phyloP scores from a whole-genome alignment of 2,329 filamentous ascomycete genomes.

The Beauveria sp. region DNA sequence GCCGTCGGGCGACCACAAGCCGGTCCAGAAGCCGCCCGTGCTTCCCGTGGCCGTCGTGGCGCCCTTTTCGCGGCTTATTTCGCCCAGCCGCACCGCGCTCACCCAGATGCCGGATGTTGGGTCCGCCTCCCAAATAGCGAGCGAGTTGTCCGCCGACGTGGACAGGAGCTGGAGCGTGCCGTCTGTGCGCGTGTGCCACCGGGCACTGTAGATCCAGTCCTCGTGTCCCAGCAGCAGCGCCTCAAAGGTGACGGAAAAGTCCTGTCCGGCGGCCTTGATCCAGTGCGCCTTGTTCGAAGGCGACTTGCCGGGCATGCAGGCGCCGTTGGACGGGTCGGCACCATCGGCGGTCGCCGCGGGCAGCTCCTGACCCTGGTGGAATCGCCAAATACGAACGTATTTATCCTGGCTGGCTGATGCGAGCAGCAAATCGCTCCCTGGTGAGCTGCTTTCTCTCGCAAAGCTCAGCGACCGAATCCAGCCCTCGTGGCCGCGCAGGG shows the following conservation, averaged over 20 bases:
- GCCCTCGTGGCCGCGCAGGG: slow-evolving; percentile 81
- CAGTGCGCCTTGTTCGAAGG: slow-evolving; percentile 85
- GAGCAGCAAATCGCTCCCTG: slow-evolving; percentile 63
- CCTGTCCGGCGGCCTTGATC: slow-evolving; percentile 52
- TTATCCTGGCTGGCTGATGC: slow-evolving; percentile 96
- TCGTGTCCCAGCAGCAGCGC: slow-evolving; percentile 90
- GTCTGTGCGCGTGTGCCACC: slow-evolving; percentile 54
- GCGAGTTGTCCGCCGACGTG: slow-evolving; percentile 88
- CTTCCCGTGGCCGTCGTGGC: slow-evolving; percentile 95
- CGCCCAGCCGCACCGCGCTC: slow-evolving; percentile 75
- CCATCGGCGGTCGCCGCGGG: slow-evolving; percentile 46
- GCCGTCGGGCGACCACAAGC: slow-evolving; percentile 79
- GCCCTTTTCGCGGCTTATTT: slow-evolving; percentile 90
- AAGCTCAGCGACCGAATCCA: slow-evolving; percentile 89
- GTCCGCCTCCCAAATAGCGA: slow-evolving; percentile 89
- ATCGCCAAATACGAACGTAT: slow-evolving; percentile 88
- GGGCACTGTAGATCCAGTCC: slow-evolving; percentile 92
- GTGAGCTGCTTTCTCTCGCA: slow-evolving; percentile 48
- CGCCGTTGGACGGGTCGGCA: slow-evolving; percentile 50
- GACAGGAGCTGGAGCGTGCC: slow-evolving; percentile 67
- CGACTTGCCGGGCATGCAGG: slow-evolving; percentile 58
- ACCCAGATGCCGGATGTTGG: slow-evolving; percentile 82
- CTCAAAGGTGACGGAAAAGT: slow-evolving; percentile 84
- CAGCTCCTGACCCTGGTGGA: slow-evolving; percentile 63
- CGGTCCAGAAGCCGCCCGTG: slow-evolving; percentile 93